Evolutionary conservation across 1,139 yeast species (phyloP).

Genomic region (Candida sanyaensis): DNA sequence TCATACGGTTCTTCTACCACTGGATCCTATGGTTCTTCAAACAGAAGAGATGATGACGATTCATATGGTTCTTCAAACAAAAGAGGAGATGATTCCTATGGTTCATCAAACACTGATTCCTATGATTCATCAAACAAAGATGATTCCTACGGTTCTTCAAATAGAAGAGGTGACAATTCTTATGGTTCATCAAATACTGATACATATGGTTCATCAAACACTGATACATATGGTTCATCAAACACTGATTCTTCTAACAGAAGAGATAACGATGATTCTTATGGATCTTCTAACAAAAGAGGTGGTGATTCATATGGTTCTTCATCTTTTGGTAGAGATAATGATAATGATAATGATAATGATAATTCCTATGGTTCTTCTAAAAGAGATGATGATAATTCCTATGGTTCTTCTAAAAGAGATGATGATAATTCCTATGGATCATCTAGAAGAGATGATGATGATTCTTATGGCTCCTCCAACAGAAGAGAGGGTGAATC

Average conservation of each 20-base stretch:
- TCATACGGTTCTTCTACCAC: slow-evolving; percentile 13
- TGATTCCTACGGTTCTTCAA: slow-evolving; percentile 23
- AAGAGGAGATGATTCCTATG: slow-evolving; percentile 22
- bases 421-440: slow-evolving; percentile 18
- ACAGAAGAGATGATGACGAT: slow-evolving; percentile 17
- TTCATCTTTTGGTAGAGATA: no score
- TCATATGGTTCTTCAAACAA: slow-evolving; percentile 16
- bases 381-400: slow-evolving; percentile 23
- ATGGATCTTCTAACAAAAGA: slow-evolving; percentile 15
- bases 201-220: slow-evolving; percentile 13
- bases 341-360: slow-evolving; percentile 7
- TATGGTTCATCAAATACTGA: slow-evolving; percentile 17
- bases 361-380: slow-evolving; percentile 23
- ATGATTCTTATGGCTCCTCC: slow-evolving; percentile 24
- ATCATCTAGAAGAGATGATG: slow-evolving; percentile 16
- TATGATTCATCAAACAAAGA: slow-evolving; percentile 17
- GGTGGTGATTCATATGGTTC: slow-evolving; percentile 23
- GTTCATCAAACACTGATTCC: slow-evolving; percentile 19
- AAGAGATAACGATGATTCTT: slow-evolving; percentile 18
- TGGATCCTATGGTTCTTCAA: slow-evolving; percentile 22
- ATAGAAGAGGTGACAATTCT: slow-evolving; percentile 23
- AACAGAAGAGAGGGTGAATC: slow-evolving; percentile 10
- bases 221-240: slow-evolving; percentile 19
- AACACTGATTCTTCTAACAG: slow-evolving; percentile 16
- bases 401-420: slow-evolving; percentile 17